A percentile compares a stretch with the other conserved stretches of the same genome.
phyloP scores from a whole-genome alignment of 805 yeast genomes.

The Pichia ethanolica region DNA sequence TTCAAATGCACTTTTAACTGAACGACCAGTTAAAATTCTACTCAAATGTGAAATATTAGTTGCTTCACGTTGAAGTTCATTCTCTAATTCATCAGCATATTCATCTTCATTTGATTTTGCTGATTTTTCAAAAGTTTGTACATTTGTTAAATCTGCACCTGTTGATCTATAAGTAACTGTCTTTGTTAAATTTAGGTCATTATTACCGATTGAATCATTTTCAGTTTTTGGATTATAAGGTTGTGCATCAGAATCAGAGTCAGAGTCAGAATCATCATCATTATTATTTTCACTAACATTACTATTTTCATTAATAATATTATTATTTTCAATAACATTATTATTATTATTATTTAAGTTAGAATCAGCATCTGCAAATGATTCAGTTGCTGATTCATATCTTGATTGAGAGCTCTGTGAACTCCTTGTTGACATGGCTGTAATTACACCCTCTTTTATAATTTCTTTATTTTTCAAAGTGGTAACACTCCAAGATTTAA shows the following conservation, averaged over 20 bases:
- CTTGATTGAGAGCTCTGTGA: conserved; percentile 4
- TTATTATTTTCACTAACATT: background rate
- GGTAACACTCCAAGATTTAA: no score
- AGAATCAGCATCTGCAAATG: background rate
- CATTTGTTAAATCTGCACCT: background rate
- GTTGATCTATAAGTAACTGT: conserved; percentile 3
- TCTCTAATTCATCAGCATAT: conserved; percentile 18
- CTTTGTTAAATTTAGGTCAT: background rate
- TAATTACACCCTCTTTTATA: no score
- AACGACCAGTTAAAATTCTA: conserved; percentile 9
- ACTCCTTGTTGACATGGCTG: conserved; percentile 3
- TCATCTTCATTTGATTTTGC: conserved; percentile 5
- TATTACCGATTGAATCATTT: background rate
- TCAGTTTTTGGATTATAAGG: background rate
- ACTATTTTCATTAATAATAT: background rate
- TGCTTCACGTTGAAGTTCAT: conserved; percentile 18
- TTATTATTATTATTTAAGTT: background rate
- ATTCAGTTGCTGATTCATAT: conserved; percentile 9
- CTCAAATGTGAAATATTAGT: conserved; percentile 17
- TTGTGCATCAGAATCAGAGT: background rate
- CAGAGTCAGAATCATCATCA: background rate
- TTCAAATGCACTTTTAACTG: background rate
- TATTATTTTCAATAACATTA: background rate
- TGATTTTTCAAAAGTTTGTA: background rate
- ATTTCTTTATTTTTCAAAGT: no score